phyloP scores from a whole-genome alignment of 2,329 filamentous ascomycete genomes.

The Cladosporium sp. region DNA sequence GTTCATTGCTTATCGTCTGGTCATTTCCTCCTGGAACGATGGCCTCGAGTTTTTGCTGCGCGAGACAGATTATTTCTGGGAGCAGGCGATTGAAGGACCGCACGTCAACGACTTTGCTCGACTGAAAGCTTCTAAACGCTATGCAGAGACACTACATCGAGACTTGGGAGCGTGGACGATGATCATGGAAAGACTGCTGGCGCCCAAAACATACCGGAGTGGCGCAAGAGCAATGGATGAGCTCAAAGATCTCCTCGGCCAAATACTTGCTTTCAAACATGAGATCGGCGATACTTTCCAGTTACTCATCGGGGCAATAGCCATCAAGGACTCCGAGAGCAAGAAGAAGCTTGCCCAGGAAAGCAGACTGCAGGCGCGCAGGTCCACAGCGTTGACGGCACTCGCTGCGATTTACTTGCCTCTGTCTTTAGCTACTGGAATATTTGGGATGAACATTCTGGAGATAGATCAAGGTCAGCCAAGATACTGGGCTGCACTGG shows the following conservation, averaged over 20 bases:
- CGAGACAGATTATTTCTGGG: not conserved
- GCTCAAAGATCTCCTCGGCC: not conserved
- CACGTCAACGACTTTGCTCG: not conserved
- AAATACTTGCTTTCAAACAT: not conserved
- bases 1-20: not conserved
- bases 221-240: not conserved
- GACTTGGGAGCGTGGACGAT: not conserved
- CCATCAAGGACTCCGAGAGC: not conserved
- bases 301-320: not conserved
- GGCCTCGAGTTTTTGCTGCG: not conserved
- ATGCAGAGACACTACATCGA: not conserved
- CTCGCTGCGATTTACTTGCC: slow-evolving; percentile 29
- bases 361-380: not conserved
- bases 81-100: not conserved
- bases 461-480: slow-evolving; percentile 21
- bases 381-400: slow-evolving; percentile 18
- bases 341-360: not conserved
- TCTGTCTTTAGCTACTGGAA: slow-evolving; percentile 26
- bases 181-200: not conserved
- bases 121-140: not conserved
- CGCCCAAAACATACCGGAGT: not conserved
- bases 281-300: not conserved
- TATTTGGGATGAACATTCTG: slow-evolving; percentile 30
- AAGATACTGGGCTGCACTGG: not conserved
- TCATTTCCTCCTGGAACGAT: not conserved